Base-by-base conservation (phyloP, 805 yeast genomes). In the Kodamaea sagamina region DNA sequence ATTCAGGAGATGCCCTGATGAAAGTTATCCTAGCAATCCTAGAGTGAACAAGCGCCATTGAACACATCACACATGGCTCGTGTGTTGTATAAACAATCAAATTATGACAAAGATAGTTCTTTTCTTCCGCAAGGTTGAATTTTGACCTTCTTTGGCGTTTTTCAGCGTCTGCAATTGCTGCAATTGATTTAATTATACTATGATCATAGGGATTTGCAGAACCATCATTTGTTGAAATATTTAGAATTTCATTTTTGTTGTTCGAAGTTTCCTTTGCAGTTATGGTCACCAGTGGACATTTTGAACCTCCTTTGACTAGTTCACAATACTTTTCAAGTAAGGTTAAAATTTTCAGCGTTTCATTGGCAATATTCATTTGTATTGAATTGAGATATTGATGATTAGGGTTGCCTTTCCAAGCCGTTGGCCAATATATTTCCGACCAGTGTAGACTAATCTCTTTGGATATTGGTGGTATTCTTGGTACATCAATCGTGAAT, bases 11-110 rank as follows among this genome's bases (percentile, higher is more conserved):
- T 10, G 52, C 47, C 29, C 67, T 65, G 12, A 86, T 51, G 62
- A 82, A 92, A 1, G 86, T 66, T 25, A 92, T 65, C 41, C 89
- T 71, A 11, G 80, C 75, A 0, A 93, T 76, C 38, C 99, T 71
- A 1, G 98, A 92, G 59, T 93, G 99, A 8, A 90, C 82, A 31
- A 93, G 69, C 0, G 98, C 98, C 99, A 93, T 93, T 5, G 87
- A 68, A 57, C 99, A 93, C 97, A 92, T 93, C 0, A 88, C 78
- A 56, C 99, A 93, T 0, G 99, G 99, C 61, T 93, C 99, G 59
- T 89, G 96, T 0, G 96, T 85, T 1, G 95, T 86, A 57, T 86
- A 89, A 0, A 93, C 89, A 47, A 86, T 82, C 50, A 81, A 74
- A 42, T 82, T 78, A 26, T 84, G 76, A 58, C 98, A 90, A 2